These are phyloP conservation scores for Betula pendula DNA, from an alignment of 306 rosid genomes.

Conservation along the genomic window DNA sequence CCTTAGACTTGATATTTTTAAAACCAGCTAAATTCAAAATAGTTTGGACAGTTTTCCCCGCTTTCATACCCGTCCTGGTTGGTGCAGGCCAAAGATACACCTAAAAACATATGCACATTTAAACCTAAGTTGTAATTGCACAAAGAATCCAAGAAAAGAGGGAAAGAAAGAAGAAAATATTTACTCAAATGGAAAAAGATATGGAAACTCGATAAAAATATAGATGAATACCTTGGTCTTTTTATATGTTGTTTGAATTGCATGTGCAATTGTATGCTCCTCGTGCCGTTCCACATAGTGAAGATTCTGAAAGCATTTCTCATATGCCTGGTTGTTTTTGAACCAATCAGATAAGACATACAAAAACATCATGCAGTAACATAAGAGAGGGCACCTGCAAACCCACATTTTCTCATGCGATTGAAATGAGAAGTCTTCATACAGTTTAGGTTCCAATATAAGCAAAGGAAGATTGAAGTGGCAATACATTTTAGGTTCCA, in stretches of 20 bases:
- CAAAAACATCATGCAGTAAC: background rate
- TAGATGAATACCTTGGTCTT: slow-evolving; percentile 64
- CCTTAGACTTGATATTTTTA: slow-evolving; percentile 93
- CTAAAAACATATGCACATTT: slow-evolving; percentile 36
- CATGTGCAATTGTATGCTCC: slow-evolving; percentile 97
- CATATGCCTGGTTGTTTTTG: slow-evolving; percentile 64
- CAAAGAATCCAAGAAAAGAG: background rate
- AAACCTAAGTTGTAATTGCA: slow-evolving; percentile 1
- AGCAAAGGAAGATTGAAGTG: too few relatives aligned
- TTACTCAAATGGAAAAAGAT: background rate
- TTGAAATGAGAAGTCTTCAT: background rate
- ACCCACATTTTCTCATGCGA: background rate
- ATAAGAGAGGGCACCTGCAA: background rate
- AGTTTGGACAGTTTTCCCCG: slow-evolving; percentile 81
- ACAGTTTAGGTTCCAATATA: background rate
- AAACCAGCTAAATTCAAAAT: slow-evolving; percentile 83
- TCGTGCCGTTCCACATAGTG: slow-evolving; percentile 82
- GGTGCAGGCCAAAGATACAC: slow-evolving; percentile 97
- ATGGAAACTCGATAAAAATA: slow-evolving; percentile 1
- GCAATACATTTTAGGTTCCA: background rate
- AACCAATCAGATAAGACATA: background rate
- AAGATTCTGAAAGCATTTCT: slow-evolving; percentile 94
- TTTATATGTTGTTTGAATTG: slow-evolving; percentile 72
- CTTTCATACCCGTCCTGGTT: slow-evolving; percentile 79
- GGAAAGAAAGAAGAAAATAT: background rate